phyloP scores from a whole-genome alignment of 2,329 filamentous ascomycete species.

The Mycogone perniciosa region DNA sequence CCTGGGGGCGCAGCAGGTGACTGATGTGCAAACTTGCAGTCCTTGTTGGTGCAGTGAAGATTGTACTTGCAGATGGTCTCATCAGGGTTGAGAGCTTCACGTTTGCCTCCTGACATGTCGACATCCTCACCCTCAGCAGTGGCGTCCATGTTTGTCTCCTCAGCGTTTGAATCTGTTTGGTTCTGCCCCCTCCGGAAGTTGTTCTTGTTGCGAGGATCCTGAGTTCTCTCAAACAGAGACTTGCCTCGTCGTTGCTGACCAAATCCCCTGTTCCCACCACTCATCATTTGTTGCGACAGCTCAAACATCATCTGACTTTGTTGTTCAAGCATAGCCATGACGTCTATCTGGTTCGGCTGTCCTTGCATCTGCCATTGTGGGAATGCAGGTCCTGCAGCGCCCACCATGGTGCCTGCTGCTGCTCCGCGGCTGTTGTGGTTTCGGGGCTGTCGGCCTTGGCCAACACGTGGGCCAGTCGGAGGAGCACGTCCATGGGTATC shows the following conservation, averaged over 20 bases:
- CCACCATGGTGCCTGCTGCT: slow-evolving; percentile 2
- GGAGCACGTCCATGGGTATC: slow-evolving; percentile 67
- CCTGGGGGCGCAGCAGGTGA: slow-evolving; percentile 81
- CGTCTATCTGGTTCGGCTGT: slow-evolving; percentile 46
- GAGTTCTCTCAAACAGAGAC: slow-evolving; percentile 71
- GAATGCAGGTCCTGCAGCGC: slow-evolving; percentile 6
- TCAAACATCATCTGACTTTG: slow-evolving; percentile 83
- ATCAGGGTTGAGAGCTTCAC: slow-evolving; percentile 50
- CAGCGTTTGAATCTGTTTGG: slow-evolving; percentile 31
- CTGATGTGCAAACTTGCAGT: slow-evolving; percentile 91
- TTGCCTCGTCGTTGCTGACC: slow-evolving; percentile 38
- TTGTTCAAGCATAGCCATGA: slow-evolving; percentile 76
- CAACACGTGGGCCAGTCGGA: slow-evolving; percentile 63
- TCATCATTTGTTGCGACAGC: slow-evolving; percentile 57
- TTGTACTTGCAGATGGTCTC: slow-evolving; percentile 85
- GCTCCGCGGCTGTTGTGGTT: slow-evolving; percentile 43
- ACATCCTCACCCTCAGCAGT: slow-evolving; percentile 50
- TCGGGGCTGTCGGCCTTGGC: slow-evolving; percentile 42
- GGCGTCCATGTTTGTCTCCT: slow-evolving; percentile 30
- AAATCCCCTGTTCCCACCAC: slow-evolving; percentile 42
- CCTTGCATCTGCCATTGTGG: slow-evolving; percentile 32
- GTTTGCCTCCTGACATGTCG: slow-evolving; percentile 52
- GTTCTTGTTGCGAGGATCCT: slow-evolving; percentile 43
- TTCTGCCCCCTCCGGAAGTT: slow-evolving; percentile 46
- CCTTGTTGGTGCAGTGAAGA: slow-evolving; percentile 75